These are phyloP conservation scores for Phytomonas sp. DNA, from an alignment of 208 protist genomes.

Conservation along the genomic window DNA sequence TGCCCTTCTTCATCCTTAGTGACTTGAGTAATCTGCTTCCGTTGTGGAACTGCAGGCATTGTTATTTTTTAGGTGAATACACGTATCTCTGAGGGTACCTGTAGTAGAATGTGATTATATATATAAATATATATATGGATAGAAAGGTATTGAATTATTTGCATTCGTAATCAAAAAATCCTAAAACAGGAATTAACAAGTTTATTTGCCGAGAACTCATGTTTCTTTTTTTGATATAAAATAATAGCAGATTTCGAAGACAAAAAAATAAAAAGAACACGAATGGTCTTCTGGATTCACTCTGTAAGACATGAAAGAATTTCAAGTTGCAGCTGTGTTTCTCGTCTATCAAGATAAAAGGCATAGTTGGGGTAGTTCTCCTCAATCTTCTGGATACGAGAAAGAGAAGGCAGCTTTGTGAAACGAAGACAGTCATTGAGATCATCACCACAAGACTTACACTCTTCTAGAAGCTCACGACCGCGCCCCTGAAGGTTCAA, in stretches of 20 bases:
- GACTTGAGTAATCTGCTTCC: not conserved
- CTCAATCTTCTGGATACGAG: not conserved
- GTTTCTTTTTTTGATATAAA: not conserved
- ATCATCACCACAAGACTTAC: not conserved
- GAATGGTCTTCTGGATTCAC: not conserved
- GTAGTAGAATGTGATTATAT: not conserved
- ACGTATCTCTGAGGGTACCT: not conserved
- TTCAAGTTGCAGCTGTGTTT: not conserved
- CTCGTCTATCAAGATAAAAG: not conserved
- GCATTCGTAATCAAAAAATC: not conserved
- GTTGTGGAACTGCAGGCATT: conserved; percentile 7
- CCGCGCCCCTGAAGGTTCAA: not conserved
- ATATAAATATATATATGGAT: not conserved
- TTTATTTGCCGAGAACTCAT: not conserved
- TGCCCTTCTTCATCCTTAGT: conserved; percentile 5
- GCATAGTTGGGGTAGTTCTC: not conserved
- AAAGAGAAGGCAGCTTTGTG: not conserved
- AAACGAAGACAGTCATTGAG: not conserved
- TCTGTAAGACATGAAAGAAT: not conserved
- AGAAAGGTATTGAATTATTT: not conserved
- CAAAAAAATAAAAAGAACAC: not conserved
- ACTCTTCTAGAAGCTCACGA: conserved; percentile 1
- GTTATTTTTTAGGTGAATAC: not conserved
- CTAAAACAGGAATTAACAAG: not conserved
- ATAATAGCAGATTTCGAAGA: not conserved